A percentile compares a stretch with the other conserved stretches of the same genome.
phyloP scores from a whole-genome alignment of 2,329 filamentous ascomycete genomes.

The Colletotrichum cordylinicola region DNA sequence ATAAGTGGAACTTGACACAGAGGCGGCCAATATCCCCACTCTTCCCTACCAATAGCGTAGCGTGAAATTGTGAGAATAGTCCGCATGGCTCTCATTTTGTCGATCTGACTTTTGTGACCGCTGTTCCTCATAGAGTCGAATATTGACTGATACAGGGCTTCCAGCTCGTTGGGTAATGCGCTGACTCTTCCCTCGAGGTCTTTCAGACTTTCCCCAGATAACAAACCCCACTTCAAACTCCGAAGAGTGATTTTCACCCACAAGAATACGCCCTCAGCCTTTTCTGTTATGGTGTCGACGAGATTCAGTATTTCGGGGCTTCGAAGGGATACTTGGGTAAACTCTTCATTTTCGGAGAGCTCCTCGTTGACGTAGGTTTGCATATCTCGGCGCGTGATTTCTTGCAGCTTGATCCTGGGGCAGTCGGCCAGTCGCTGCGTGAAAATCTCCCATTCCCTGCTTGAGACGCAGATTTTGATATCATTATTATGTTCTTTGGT shows the following conservation, averaged over 20 bases:
- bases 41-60: fast-evolving
- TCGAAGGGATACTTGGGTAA: neutral
- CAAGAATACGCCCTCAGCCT: neutral
- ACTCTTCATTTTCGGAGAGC: neutral
- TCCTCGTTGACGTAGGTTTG: neutral
- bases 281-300: neutral
- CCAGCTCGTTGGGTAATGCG: neutral
- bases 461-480: neutral
- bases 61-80: neutral
- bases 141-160: neutral
- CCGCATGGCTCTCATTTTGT: neutral
- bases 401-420: neutral
- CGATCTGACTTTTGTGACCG: neutral
- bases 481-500: fast-evolving
- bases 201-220: neutral
- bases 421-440: neutral
- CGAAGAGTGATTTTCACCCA: neutral
- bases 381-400: neutral
- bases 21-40: fast-evolving
- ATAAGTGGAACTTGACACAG: neutral
- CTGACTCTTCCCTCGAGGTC: neutral
- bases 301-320: neutral
- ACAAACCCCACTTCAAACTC: neutral
- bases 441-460: neutral
- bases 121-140: neutral